Evolutionary conservation across 2,329 filamentous ascomycete species (phyloP), one percentile per base, ranked within the genome.

Genomic region (Knufia petricola): DNA sequence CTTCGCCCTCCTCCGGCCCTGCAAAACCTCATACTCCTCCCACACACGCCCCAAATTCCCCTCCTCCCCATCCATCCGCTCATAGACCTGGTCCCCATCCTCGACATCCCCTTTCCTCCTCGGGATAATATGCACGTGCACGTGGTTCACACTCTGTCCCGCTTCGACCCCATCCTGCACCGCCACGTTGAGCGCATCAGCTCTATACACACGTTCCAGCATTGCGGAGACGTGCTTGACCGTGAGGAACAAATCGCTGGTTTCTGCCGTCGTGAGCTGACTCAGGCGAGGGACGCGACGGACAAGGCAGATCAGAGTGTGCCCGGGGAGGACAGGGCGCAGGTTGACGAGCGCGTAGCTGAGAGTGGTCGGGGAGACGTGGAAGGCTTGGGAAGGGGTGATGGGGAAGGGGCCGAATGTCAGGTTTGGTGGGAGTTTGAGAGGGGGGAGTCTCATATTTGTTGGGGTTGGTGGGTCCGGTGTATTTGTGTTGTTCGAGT

Each of bases 331-430:
- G 31, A 98, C 78, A 20, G 92, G 92, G 69, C 95, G 95, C 64
- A 96, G 79, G 69, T 98, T 98, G 50, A 96, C 89, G 54, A 96
- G 75, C 47, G 87, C 88, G 70, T 88, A 95, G 58, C 83, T 86
- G 60, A 84, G 75, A 4, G 39, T 43, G 9, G 42, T 48, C 0
- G 78, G 74, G 1, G 89, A 94, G 56, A 75, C 74, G 66, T 94
- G 79, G 72, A 96, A 96, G 70, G 95, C 87, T 85, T 95, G 85
- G 15, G 78, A 72, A 21, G 44, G 17, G 10, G 85, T 85, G 48
- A 94, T 84, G 50, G 85, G 72, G 61, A 85, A 89, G 7, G 81
- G 76, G 12, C 87, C 86, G 61, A 94, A 92, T 61, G 79, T 73
- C 57, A 90, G 69, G 13, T 54, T 56, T 2, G 55, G 50, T 26